Percentiles rank a stretch among this genome's conserved stretches.
These are phyloP conservation scores for Coemansia guatemalensis DNA, from an alignment of 192 early-diverging fungal species.

Conservation along the genomic window DNA sequence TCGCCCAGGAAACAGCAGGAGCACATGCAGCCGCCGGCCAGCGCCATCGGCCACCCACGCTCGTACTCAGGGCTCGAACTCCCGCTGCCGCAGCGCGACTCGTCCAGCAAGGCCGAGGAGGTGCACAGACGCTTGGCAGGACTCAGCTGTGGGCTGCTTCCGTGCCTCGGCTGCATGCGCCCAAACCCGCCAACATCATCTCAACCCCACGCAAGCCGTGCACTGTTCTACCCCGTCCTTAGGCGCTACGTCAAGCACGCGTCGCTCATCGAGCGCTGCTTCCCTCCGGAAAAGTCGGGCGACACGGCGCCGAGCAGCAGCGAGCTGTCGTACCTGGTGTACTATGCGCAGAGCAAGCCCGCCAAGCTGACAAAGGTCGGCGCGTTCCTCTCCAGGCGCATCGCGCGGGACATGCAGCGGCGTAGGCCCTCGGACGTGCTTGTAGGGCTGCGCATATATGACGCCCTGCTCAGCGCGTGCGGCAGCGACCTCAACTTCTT, in stretches of 20 bases:
- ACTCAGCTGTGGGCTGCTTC: conserved; percentile 1
- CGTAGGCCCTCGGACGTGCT: conserved; percentile 62
- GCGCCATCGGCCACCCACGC: conserved; percentile 8
- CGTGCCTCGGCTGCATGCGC: conserved; percentile 22
- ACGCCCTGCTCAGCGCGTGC: conserved; percentile 70
- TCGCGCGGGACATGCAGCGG: conserved; percentile 64
- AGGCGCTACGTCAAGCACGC: conserved; percentile 75
- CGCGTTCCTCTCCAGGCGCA: conserved; percentile 71
- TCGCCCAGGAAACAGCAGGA: not conserved
- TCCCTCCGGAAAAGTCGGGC: conserved; percentile 51
- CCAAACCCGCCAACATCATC: conserved; percentile 30
- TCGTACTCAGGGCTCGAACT: conserved; percentile 24
- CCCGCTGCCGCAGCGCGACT: conserved; percentile 11
- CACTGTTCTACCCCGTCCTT: conserved; percentile 40
- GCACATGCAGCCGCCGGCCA: not conserved
- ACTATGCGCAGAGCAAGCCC: conserved; percentile 85
- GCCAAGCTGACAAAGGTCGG: conserved; percentile 92
- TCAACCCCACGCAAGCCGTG: conserved; percentile 22
- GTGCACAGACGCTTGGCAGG: not conserved
- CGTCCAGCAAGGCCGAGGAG: not conserved
- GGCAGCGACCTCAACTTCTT: conserved; percentile 78
- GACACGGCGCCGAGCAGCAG: conserved; percentile 63
- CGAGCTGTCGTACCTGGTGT: conserved; percentile 83
- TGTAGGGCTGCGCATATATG: conserved; percentile 73
- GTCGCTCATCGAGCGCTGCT: conserved; percentile 74